A percentile compares a stretch with the other conserved stretches of the same genome.
These are phyloP conservation scores for Acanthamoeba sp. DNA, from an alignment of 208 protist genomes.

Conservation along the genomic window DNA sequence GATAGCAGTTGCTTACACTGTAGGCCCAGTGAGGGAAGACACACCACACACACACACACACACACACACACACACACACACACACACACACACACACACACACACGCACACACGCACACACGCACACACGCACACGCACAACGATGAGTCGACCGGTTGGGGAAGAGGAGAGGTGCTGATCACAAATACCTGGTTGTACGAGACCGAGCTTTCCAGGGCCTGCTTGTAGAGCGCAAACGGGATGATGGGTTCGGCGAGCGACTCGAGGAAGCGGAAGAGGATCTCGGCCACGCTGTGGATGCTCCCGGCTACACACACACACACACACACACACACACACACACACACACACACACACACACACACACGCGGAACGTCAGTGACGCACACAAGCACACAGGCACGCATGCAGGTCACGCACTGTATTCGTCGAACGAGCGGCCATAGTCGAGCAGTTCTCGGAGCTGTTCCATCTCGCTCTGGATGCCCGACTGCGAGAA, in stretches of 20 bases:
- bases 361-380: neutral
- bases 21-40: neutral
- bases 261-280: constrained; percentile 84
- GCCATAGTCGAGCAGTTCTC: constrained; percentile 84
- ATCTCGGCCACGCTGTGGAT: constrained; percentile 85
- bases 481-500: constrained; percentile 79
- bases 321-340: neutral
- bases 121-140: too few species aligned
- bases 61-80: too few species aligned
- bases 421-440: constrained; percentile 73
- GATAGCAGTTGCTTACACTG: constrained; percentile 83
- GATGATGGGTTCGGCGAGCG: constrained; percentile 83
- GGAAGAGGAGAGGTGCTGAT: too few species aligned
- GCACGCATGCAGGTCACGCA: neutral
- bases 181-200: constrained; percentile 48
- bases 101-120: too few species aligned
- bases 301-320: constrained; percentile 10
- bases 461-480: constrained; percentile 81
- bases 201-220: constrained; percentile 77
- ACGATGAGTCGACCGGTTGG: too few species aligned
- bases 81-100: too few species aligned
- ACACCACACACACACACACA: too few species aligned
- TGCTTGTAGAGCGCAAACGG: constrained; percentile 81
- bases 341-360: neutral
- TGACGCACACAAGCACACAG: neutral